Base-by-base conservation (phyloP, 2,329 filamentous ascomycete genomes). In the Clarireedia monteithiana region DNA sequence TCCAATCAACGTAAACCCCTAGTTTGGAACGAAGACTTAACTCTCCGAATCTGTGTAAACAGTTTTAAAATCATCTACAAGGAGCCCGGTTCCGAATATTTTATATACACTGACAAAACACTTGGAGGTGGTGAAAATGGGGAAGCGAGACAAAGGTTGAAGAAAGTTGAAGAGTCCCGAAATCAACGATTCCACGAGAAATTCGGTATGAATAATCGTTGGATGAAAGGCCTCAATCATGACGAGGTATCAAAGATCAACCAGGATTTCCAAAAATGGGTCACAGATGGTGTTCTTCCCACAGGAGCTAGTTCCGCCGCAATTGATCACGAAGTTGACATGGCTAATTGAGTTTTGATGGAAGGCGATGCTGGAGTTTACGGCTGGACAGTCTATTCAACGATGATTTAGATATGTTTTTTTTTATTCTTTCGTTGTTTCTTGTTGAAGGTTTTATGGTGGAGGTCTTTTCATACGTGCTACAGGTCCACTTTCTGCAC, bases 61-160 rank as follows among this genome's bases (percentile, higher is more conserved):
- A 88, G 83, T 55, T 90, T 86, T 68, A 88, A 89, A 72, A 86
- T 92, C 66, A 76, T 88, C n/a, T 91, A 87, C 74, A 83, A 84
- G 55, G 81, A 85, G 1, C 78, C 78, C 30, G 88, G 85, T 20
- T 79, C 78, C 6, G 89, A 91, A 66, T 89, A 80, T 72, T 88
- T 82, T 60, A 72, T 88, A 68, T 90, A 85, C 71, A 73, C 73
- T 7, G 64, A 69, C 20, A 69, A 65, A 38, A 56, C 63, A 39
- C 54, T 66, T 52, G 71, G 69, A 60, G 69, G 70, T 42, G 72
- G 71, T 62, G 70, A 70, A 4, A 66, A 70, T 15, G 62, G 60
- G 62, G 66, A 60, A 47, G 61, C 64, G 48, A 66, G 72, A 15
- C 58, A 63, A 27, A 57, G 66, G 42, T 59, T 69, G 23, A 55